Conservation (phyloP, 179 eudicot genomes). For the Spergularia azorica region DNA sequence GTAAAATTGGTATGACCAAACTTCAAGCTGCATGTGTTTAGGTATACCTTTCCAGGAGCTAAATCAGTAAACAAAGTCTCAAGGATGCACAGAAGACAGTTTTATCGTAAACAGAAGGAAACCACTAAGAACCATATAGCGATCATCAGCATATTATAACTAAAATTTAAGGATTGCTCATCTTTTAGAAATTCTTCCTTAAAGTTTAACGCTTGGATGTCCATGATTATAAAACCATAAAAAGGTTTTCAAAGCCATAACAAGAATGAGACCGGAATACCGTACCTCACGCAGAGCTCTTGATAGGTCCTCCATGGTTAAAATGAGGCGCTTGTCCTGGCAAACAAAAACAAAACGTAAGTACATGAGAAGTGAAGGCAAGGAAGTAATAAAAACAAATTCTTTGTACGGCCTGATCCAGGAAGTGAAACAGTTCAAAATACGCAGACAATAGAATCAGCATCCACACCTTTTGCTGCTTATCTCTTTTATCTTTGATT, state of each 20-base stretch:
- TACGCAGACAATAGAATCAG: background rate
- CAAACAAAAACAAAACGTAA: background rate
- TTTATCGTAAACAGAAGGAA: background rate
- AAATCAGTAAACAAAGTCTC: background rate
- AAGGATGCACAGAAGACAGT: background rate
- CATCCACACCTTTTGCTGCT: slow-evolving; percentile 81
- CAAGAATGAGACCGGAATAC: background rate
- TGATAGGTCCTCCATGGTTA: slow-evolving; percentile 95
- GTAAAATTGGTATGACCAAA: background rate
- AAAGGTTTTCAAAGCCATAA: background rate
- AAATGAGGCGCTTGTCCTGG: slow-evolving; percentile 82
- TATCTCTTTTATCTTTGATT: slow-evolving; percentile 90
- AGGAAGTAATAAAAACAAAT: background rate
- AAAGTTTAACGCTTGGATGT: background rate
- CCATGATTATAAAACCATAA: background rate
- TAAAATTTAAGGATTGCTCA: background rate
- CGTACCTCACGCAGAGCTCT: slow-evolving; percentile 82
- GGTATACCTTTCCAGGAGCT: background rate
- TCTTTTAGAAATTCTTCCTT: background rate
- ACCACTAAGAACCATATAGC: background rate
- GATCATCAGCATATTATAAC: background rate
- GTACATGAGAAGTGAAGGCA: background rate
- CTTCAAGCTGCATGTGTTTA: background rate
- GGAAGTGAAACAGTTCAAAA: background rate
- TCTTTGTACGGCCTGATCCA: background rate